Evolutionary conservation across 495 filamentous ascomycete species (phyloP), one percentile per base, ranked within the genome.

Genomic region (Penicillium parvum): DNA sequence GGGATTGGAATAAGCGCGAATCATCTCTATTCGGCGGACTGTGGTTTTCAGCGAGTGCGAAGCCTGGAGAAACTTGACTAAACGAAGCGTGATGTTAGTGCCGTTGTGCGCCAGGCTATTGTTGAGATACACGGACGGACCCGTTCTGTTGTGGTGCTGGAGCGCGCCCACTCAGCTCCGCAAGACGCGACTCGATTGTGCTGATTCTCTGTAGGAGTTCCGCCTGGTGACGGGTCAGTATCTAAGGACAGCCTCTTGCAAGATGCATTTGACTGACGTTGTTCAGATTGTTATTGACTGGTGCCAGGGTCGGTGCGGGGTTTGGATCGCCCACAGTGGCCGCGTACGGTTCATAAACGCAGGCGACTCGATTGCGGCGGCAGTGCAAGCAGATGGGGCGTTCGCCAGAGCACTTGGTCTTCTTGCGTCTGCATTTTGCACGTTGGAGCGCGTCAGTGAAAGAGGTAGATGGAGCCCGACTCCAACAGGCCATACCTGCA

Each of bases 401-500:
- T 16, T 63, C 60, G n/a, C 60, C 60, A 15, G 60, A 58, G 35
- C 60, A 63, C 42, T 58, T 63, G 0, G 54, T 60, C 29, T 63
- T 63, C 33, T 55, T 60, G n/a, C 57, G 50, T 27, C 59, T 63
- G 32, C 1, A 21, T 7, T 15, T 17, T 25, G 12, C 8, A 23
- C 8, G 32, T 30, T n/a, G 19, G 16, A n/a, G 7, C 33, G 10
- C 17, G 16, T 34, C 26, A 23, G 39, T 29, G 11, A 7, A n/a
- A 11, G 17, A 25, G 9, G 1, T 3, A 7, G 9, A 33, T 40
- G 25, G 17, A 2, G n/a, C 8, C 12, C 7, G 16, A 8, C 15
- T 12, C 28, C 1, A 11, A 9, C 16, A 36, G 18, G 3, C 33
- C 46, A 16, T 43, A 60, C 60, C 60, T 50, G 45, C 60, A 64